A percentile compares a stretch with the other conserved stretches of the same genome.
phyloP scores from a whole-genome alignment of 164 flowering plant genomes.

The Umbilicus rupestris region DNA sequence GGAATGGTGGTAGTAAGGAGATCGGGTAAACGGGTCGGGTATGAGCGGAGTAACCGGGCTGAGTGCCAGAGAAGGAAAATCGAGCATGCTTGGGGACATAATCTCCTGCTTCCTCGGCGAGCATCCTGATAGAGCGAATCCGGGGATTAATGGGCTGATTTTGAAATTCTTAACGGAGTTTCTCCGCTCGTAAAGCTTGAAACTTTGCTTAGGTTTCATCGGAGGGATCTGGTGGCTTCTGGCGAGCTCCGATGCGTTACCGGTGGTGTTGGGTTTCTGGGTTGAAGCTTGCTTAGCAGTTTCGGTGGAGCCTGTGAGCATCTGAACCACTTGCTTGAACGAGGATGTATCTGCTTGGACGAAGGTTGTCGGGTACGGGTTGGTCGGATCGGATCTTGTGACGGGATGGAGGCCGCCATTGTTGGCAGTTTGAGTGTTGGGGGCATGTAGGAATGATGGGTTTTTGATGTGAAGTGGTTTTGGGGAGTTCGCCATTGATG shows the following conservation, averaged over 20 bases:
- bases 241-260: neutral
- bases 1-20: slow-evolving; percentile 8
- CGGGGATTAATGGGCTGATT: slow-evolving; percentile 44
- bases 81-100: slow-evolving; percentile 53
- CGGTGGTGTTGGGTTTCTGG: neutral
- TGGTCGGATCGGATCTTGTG: slow-evolving; percentile 42
- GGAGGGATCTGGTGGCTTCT: slow-evolving; percentile 39
- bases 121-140: slow-evolving; percentile 19
- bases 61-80: slow-evolving; percentile 50
- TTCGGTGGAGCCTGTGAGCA: slow-evolving; percentile 60
- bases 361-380: slow-evolving; percentile 66
- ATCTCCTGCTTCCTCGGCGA: slow-evolving; percentile 44
- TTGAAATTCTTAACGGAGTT: slow-evolving; percentile 45
- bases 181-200: slow-evolving; percentile 61
- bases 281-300: slow-evolving; percentile 27
- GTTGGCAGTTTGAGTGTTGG: slow-evolving; percentile 20
- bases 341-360: slow-evolving; percentile 65
- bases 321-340: slow-evolving; percentile 71
- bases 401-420: slow-evolving; percentile 23
- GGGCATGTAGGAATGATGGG: slow-evolving; percentile 18
- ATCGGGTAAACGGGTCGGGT: slow-evolving; percentile 55
- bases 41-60: slow-evolving; percentile 65
- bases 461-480: slow-evolving; percentile 14
- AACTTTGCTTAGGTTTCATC: slow-evolving; percentile 30
- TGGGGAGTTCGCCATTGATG: slow-evolving; percentile 29